Base-by-base conservation (phyloP, 164 flowering plant species). In the Magnolia changhungtana region DNA sequence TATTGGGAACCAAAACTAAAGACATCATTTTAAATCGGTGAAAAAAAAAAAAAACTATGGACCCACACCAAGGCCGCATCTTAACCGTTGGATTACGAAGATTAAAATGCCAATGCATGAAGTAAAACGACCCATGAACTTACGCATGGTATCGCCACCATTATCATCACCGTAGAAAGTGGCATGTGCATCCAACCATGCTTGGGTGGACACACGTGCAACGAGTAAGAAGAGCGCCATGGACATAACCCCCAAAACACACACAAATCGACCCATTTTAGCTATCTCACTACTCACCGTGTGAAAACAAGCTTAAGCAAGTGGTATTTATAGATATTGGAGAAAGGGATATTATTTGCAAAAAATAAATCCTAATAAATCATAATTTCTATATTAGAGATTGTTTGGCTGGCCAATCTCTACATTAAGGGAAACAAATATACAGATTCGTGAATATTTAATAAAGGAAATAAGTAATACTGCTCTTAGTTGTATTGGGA, bases 181-280 rank as follows among this genome's bases (percentile, higher is more conserved):
- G 7, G 67, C 67, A 64, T 64, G 67, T 64, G 67, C 67, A 64
- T 64, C 67, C 8, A 19, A n/a, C 67, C 67, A 64, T 19, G 20
- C 23, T 19, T 64, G 23, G 24, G n/a, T 23, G 14, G 67, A 64
- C 19, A 64, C 21, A 0, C 67, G 6, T 19, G 24, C 5, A 5
- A 3, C 24, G 5, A 64, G 6, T 8, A 64, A 64, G 23, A 19
- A 64, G 24, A 64, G 23, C n/a, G 24, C 24, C 14, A 21, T 13
- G 18, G 19, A 58, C 10, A 58, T 19, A n/a, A 64, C 67, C 24
- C 21, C 19, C 67, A 64, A 19, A 64, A 64, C 67, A 64, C 24
- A 19, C 24, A 4, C 3, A 64, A 16, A 64, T 64, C 67, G 21
- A 64, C 23, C 21, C 67, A 64, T 64, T n/a, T 64, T 64, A 6